A percentile compares a stretch with the other conserved stretches of the same genome.
Conservation (phyloP, 805 yeast species). For the Wickerhamomyces ciferrii region DNA sequence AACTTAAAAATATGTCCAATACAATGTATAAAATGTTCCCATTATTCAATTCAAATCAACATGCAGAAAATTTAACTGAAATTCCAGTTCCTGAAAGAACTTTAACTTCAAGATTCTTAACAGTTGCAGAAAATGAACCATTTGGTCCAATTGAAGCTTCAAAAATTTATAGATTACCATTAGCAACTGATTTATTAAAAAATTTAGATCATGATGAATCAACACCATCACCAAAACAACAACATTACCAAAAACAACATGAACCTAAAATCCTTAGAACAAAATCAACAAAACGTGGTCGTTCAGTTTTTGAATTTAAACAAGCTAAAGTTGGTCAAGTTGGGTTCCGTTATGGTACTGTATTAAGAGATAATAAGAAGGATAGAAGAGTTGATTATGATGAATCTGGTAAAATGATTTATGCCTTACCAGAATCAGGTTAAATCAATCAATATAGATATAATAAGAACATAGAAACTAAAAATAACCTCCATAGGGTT, state of each 20-base stretch:
- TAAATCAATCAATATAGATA: conserved; percentile 5
- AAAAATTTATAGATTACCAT: conserved; percentile 70
- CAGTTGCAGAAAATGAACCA: conserved; percentile 91
- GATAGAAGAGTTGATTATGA: conserved; percentile 73
- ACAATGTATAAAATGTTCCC: conserved; percentile 83
- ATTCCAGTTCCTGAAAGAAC: conserved; percentile 88
- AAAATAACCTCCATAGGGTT: no score
- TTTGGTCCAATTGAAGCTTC: conserved; percentile 97
- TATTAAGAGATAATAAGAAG: conserved; percentile 82
- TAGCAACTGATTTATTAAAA: conserved; percentile 77
- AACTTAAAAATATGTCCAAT: conserved; percentile 51
- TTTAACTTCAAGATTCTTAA: conserved; percentile 72
- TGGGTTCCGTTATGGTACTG: conserved; percentile 89
- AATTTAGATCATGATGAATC: conserved; percentile 42
- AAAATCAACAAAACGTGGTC: conserved; percentile 36
- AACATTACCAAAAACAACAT: conserved; percentile 20
- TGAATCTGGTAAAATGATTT: conserved; percentile 51
- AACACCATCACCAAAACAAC: conserved; percentile 14
- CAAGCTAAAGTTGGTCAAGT: conserved; percentile 77
- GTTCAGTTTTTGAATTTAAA: conserved; percentile 66
- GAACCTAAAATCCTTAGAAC: conserved; percentile 48
- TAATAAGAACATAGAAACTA: no score
- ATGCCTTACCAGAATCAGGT: conserved; percentile 23
- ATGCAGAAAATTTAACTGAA: conserved; percentile 80
- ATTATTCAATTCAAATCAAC: conserved; percentile 42